Conservation (phyloP, 768 basidiomycete genomes). For the Boletus rubescentipes region DNA sequence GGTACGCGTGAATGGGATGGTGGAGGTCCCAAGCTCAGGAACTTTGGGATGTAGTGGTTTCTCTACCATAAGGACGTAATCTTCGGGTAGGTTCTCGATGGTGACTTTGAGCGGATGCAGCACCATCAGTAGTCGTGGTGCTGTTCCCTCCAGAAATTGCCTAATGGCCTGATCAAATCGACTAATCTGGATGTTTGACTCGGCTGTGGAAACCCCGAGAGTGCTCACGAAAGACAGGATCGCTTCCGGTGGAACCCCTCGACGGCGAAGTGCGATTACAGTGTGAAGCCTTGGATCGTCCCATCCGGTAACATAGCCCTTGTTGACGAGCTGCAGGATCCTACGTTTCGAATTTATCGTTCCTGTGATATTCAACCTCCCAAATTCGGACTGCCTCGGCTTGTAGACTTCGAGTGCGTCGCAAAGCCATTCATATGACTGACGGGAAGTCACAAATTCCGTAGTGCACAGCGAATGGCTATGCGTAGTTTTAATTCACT, state of each 20-base stretch:
- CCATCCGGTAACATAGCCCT: slow-evolving; percentile 86
- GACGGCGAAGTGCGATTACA: slow-evolving; percentile 89
- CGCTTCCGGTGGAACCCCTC: slow-evolving; percentile 96
- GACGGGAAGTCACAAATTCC: slow-evolving; percentile 93
- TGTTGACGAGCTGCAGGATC: slow-evolving; percentile 83
- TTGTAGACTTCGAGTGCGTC: slow-evolving; percentile 98
- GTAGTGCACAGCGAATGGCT: slow-evolving; percentile 97
- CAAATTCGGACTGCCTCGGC: slow-evolving; percentile 95
- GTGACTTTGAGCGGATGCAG: slow-evolving; percentile 86
- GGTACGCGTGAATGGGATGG: slow-evolving; percentile 81
- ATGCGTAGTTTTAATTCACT: not conserved
- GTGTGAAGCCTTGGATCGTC: slow-evolving; percentile 98
- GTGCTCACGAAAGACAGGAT: slow-evolving; percentile 90
- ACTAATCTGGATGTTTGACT: slow-evolving; percentile 78
- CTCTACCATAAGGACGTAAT: slow-evolving; percentile 78
- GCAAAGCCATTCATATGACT: slow-evolving; percentile 99
- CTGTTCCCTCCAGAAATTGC: slow-evolving; percentile 84
- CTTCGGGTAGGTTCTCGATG: slow-evolving; percentile 87
- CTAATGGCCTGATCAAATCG: slow-evolving; percentile 91
- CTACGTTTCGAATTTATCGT: slow-evolving; percentile 98
- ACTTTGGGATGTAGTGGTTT: slow-evolving; percentile 95
- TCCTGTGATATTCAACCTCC: slow-evolving; percentile 88
- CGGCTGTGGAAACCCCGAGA: slow-evolving; percentile 88
- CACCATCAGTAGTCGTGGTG: slow-evolving; percentile 89
- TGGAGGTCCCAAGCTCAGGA: slow-evolving; percentile 78